These are phyloP conservation scores for Setaria viridis DNA, from an alignment of 202 grass and related monocot species.

Conservation along the genomic window DNA sequence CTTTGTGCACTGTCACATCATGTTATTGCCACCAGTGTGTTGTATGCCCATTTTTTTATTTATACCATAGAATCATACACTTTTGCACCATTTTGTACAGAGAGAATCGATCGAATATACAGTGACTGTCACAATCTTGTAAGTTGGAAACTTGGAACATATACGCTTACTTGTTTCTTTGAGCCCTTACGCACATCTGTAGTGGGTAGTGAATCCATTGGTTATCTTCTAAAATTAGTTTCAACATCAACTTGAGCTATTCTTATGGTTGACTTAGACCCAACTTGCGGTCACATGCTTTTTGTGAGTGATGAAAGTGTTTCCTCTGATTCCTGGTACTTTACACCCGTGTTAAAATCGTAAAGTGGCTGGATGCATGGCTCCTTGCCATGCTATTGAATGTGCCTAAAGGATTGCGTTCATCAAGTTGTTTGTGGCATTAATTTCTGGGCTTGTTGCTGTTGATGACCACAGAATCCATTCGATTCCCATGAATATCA, in stretches of 20 bases:
- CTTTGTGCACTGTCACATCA: constrained; percentile 28
- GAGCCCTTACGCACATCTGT: not conserved
- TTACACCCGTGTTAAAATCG: constrained; percentile 32
- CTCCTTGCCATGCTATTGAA: constrained; percentile 2
- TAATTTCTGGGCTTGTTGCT: constrained; percentile 16
- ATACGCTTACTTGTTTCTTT: not conserved
- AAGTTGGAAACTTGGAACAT: not conserved
- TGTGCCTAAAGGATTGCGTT: not conserved
- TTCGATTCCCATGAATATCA: constrained; percentile 41
- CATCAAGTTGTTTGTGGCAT: not conserved
- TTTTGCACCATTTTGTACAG: constrained; percentile 36
- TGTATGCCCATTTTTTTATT: constrained; percentile 35
- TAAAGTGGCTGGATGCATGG: constrained; percentile 31
- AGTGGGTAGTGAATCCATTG: not conserved
- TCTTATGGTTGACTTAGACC: constrained; percentile 24
- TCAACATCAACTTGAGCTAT: constrained; percentile 22
- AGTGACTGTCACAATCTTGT: not conserved
- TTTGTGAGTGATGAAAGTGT: constrained; percentile 29
- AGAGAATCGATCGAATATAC: not conserved
- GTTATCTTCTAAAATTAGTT: not conserved
- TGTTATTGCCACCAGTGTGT: constrained; percentile 26
- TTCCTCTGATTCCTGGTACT: constrained; percentile 23
- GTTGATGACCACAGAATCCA: constrained; percentile 35
- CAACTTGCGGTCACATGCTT: constrained; percentile 44
- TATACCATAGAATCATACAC: not conserved